These are phyloP conservation scores for Penicillium digitatum DNA, from an alignment of 2,329 filamentous ascomycete species.

Conservation along the genomic window DNA sequence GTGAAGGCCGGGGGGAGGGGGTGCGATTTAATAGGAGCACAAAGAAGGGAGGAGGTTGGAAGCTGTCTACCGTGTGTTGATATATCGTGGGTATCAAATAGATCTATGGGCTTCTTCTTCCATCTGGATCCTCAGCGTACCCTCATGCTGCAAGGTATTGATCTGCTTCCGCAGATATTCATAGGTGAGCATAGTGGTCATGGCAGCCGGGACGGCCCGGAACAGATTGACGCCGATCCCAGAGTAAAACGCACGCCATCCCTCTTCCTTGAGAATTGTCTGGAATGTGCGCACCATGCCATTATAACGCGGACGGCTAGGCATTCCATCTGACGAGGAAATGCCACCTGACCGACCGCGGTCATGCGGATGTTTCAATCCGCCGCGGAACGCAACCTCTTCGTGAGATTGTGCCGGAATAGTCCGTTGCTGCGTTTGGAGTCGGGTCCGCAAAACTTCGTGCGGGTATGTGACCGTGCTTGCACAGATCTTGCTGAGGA, in stretches of 20 bases:
- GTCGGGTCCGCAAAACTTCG: slow-evolving; percentile 85
- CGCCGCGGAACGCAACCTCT: slow-evolving; percentile 48
- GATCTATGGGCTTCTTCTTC: slow-evolving; percentile 16
- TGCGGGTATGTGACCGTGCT: slow-evolving; percentile 96
- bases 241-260: slow-evolving; percentile 94
- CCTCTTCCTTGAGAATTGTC: slow-evolving; percentile 84
- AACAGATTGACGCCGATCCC: slow-evolving; percentile 98
- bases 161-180: slow-evolving; percentile 65
- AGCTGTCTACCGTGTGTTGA: neutral
- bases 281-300: slow-evolving; percentile 78
- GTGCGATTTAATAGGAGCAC: neutral
- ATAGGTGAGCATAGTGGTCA: slow-evolving; percentile 96
- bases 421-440: slow-evolving; percentile 87
- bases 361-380: slow-evolving; percentile 41
- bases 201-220: slow-evolving; percentile 87
- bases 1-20: no score
- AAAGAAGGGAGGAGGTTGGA: neutral
- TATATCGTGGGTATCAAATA: slow-evolving; percentile 20
- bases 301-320: slow-evolving; percentile 58
- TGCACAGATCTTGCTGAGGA: slow-evolving; percentile 89
- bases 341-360: slow-evolving; percentile 42
- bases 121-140: slow-evolving; percentile 30
- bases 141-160: slow-evolving; percentile 53
- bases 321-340: slow-evolving; percentile 56
- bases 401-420: slow-evolving; percentile 46